Percentiles rank a stretch among this genome's conserved stretches.
These are phyloP conservation scores for Vitellaria paradoxa DNA, from an alignment of 179 eudicot species.

Conservation along the genomic window DNA sequence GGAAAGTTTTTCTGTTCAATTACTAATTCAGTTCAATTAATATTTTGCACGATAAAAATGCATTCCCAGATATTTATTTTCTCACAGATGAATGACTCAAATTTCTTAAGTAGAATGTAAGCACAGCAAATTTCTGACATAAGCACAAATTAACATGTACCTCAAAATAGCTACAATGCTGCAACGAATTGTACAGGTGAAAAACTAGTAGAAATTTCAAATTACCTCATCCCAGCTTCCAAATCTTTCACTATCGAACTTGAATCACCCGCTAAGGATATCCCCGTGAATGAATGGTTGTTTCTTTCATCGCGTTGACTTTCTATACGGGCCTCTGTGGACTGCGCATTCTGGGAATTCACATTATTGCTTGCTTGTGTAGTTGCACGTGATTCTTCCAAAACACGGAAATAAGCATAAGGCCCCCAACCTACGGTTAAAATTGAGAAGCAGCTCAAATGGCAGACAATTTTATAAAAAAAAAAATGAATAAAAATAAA, in stretches of 20 bases:
- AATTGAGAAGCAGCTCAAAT: background rate
- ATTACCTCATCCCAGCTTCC: slow-evolving; percentile 34
- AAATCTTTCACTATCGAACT: slow-evolving; percentile 22
- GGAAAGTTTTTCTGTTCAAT: background rate
- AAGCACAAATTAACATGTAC: background rate
- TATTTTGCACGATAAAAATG: background rate
- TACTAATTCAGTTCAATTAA: background rate
- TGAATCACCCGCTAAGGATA: slow-evolving; percentile 13
- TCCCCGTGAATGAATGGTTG: slow-evolving; percentile 12
- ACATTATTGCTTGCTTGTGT: slow-evolving; percentile 7
- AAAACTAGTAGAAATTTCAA: slow-evolving; percentile 8
- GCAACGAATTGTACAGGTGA: background rate
- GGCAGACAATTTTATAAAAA: background rate
- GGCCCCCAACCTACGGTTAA: slow-evolving; percentile 53
- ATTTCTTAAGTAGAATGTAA: background rate
- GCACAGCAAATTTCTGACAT: background rate
- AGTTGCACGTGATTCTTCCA: slow-evolving; percentile 31
- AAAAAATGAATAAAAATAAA: no score
- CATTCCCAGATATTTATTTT: background rate
- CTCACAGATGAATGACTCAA: background rate
- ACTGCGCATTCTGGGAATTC: slow-evolving; percentile 11
- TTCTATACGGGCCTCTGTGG: slow-evolving; percentile 21
- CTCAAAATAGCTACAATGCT: background rate
- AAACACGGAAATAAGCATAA: slow-evolving; percentile 42
- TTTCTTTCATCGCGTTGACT: slow-evolving; percentile 24